Evolutionary conservation across 129 eudicot genomes (phyloP).

Genomic region (Glebionis coronaria): DNA sequence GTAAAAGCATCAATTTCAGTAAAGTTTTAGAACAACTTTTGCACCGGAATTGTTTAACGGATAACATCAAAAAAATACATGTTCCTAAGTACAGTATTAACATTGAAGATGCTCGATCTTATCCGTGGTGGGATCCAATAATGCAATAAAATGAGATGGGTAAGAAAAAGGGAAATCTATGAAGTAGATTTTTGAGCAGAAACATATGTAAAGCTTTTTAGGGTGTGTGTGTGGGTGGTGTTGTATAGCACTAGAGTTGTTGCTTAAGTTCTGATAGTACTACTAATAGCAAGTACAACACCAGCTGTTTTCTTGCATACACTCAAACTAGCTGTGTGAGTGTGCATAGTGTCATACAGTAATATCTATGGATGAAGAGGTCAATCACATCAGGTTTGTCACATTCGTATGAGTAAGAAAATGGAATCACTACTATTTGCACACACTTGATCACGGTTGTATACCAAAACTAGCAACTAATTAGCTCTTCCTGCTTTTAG

Average conservation of each 20-base stretch:
- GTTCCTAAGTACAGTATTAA: too few relatives aligned
- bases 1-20: too few relatives aligned
- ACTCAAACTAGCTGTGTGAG: slow-evolving; percentile 21
- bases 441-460: slow-evolving; percentile 15
- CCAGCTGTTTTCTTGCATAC: slow-evolving; percentile 28
- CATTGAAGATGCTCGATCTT: too few relatives aligned
- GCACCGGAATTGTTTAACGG: too few relatives aligned
- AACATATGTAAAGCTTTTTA: background rate
- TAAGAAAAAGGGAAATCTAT: slow-evolving; percentile 17
- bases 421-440: slow-evolving; percentile 29
- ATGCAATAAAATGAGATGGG: background rate
- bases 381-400: slow-evolving; percentile 28
- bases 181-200: slow-evolving; percentile 12
- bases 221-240: slow-evolving; percentile 2
- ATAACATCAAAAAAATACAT: too few relatives aligned
- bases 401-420: slow-evolving; percentile 7
- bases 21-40: too few relatives aligned
- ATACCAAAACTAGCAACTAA: slow-evolving; percentile 18
- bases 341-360: slow-evolving; percentile 12
- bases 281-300: slow-evolving; percentile 21
- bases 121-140: too few relatives aligned
- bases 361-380: slow-evolving; percentile 18
- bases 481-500: background rate
- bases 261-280: slow-evolving; percentile 10
- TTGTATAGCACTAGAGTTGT: background rate